phyloP scores from a whole-genome alignment of 148 eudicot genomes.

The Pharnaceum exiguum region DNA sequence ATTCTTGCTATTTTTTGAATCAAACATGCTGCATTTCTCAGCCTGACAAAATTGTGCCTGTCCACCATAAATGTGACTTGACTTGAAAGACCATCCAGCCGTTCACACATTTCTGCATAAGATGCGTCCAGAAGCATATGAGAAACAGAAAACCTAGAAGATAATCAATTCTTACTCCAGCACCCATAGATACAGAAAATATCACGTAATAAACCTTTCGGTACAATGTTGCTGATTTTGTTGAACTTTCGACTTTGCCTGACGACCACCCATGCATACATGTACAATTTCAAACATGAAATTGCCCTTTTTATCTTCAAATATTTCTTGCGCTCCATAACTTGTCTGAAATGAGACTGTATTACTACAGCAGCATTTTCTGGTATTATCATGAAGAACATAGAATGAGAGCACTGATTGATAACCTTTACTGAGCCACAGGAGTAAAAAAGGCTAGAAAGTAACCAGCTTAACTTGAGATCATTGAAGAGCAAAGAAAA shows the following conservation, averaged over 20 bases:
- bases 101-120: conserved; percentile 34
- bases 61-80: conserved; percentile 32
- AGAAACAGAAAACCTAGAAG: neutral
- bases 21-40: conserved; percentile 34
- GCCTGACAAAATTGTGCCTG: conserved; percentile 53
- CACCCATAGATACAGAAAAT: conserved; percentile 3
- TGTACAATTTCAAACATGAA: conserved; percentile 37
- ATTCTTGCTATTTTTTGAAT: conserved; percentile 51
- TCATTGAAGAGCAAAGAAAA: neutral
- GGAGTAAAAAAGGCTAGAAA: neutral
- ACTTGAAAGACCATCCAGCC: conserved; percentile 25
- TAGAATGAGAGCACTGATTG: neutral
- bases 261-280: conserved; percentile 53
- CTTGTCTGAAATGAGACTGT: conserved; percentile 53
- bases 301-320: conserved; percentile 36
- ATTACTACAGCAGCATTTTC: conserved; percentile 63
- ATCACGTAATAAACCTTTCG: conserved; percentile 26
- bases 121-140: neutral
- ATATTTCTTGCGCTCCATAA: conserved; percentile 31
- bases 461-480: neutral
- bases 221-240: conserved; percentile 14
- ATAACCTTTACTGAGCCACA: neutral
- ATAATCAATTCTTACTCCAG: neutral
- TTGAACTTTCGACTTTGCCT: conserved; percentile 22
- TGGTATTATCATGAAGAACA: conserved; percentile 24